A percentile compares a stretch with the other conserved stretches of the same genome.
These are phyloP conservation scores for Leccinum pachyderme DNA, from an alignment of 1,284 basidiomycete species.

Conservation along the genomic window DNA sequence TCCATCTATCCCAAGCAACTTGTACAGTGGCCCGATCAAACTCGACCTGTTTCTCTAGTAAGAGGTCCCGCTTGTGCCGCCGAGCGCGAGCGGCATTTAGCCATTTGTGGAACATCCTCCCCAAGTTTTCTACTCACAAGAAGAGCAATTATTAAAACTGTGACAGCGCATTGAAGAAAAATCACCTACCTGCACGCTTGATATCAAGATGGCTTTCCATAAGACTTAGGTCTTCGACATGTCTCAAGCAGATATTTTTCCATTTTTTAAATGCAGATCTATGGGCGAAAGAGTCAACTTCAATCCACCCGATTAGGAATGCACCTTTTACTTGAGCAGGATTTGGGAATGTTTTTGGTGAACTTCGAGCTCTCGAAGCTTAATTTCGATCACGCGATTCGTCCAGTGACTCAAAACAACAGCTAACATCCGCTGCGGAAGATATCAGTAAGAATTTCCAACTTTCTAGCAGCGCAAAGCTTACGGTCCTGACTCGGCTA, in stretches of 20 bases:
- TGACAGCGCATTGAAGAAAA: not conserved
- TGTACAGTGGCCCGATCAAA: conserved; percentile 50
- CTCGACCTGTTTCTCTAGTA: conserved; percentile 63
- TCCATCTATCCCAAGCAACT: conserved; percentile 73
- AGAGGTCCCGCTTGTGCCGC: conserved; percentile 52
- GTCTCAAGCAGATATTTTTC: conserved; percentile 58
- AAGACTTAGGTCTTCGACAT: conserved; percentile 68
- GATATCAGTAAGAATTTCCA: conserved; percentile 5
- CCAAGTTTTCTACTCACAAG: conserved; percentile 52
- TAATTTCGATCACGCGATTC: conserved; percentile 67
- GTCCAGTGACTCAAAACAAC: conserved; percentile 59
- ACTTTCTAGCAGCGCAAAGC: conserved; percentile 2
- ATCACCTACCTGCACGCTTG: conserved; percentile 62
- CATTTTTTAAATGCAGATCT: conserved; percentile 66
- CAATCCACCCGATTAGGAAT: not conserved
- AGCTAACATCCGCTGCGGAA: conserved; percentile 51
- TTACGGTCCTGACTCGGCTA: conserved; percentile 17
- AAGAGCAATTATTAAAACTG: conserved; percentile 4
- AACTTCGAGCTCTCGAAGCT: conserved; percentile 65
- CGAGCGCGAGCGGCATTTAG: conserved; percentile 54
- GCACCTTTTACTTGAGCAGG: conserved; percentile 45
- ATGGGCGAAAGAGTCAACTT: conserved; percentile 7
- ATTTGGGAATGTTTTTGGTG: conserved; percentile 47
- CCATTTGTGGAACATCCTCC: conserved; percentile 71
- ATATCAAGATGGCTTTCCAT: conserved; percentile 78